Base-by-base conservation (phyloP, 768 basidiomycete species). In the Mycena rebaudengoi region DNA sequence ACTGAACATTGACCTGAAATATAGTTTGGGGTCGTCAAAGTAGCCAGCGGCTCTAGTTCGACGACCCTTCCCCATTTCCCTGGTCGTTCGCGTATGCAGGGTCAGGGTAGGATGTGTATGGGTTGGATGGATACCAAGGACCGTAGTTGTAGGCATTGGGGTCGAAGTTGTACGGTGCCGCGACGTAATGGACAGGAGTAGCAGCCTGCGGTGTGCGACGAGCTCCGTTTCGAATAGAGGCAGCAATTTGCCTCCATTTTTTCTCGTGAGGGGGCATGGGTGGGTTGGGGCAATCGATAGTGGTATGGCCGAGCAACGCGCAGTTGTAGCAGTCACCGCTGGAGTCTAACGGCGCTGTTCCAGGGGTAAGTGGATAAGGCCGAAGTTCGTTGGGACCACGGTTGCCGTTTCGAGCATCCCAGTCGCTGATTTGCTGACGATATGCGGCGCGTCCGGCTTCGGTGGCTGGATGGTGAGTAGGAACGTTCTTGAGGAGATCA, bases 291-390 rank as follows among this genome's bases (percentile, higher is more conserved):
- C 69, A 70, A 5, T 30, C 49, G 6, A 21, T 21, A 0, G 25
- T n/a, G 12, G 33, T 14, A 43, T 69, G 70, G n/a, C 65, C 62
- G 3, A 43, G 5, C 5, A 68, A 46, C 1, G 70, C 71, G 40
- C 73, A 74, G 16, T 50, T 61, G 65, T 54, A 71, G 39, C 71
- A 73, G 32, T 68, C 70, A 6, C 68, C 62, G 28, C n/a, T 23
- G 5, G 64, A 44, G 2, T 52, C 52, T 8, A 72, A 48, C 11
- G 70, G 57, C 14, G 41, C 30, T 12, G 70, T 68, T 4, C 73
- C 74, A 0, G 71, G 72, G 5, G 39, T 62, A 1, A 73, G 66
- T 8, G 73, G 73, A 45, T 66, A 70, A 7, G 68, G 71, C 1
- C 50, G 46, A 3, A 55, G 12, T 44, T 66, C 68, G 23, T 61